Evolutionary conservation across 2,329 filamentous ascomycete genomes (phyloP).

Genomic region (Drechslerella coelobrocha): DNA sequence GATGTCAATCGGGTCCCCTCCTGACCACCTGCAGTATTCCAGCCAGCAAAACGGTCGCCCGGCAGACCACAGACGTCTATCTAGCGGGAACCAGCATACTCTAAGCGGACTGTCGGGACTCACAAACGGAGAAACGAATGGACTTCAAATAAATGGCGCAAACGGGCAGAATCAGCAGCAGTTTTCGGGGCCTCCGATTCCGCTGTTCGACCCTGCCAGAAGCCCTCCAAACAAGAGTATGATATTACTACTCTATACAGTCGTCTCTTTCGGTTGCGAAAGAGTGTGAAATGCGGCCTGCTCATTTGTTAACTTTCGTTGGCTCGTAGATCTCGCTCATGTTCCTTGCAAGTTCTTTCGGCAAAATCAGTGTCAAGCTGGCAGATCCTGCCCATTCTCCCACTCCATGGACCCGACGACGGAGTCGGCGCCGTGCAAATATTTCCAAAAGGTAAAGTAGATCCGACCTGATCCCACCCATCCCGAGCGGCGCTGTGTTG

Average conservation of each 20-base stretch:
- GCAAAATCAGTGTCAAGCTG: slow-evolving; percentile 93
- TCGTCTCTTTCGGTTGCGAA: slow-evolving; percentile 10
- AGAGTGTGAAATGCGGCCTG: slow-evolving; percentile 9
- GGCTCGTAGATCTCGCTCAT: slow-evolving; percentile 80
- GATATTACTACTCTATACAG: slow-evolving; percentile 16
- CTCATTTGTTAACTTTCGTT: slow-evolving; percentile 42
- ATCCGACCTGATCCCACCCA: slow-evolving; percentile 34
- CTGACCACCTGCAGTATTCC: slow-evolving; percentile 50
- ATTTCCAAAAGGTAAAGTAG: slow-evolving; percentile 86
- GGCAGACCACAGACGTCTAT: slow-evolving; percentile 46
- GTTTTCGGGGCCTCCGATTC: slow-evolving; percentile 12
- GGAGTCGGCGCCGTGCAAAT: slow-evolving; percentile 92
- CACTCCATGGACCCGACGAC: slow-evolving; percentile 85
- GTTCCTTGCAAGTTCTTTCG: slow-evolving; percentile 99
- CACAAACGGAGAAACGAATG: slow-evolving; percentile 42
- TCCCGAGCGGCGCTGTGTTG: slow-evolving; percentile 20
- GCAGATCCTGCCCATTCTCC: slow-evolving; percentile 92
- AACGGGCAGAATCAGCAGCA: slow-evolving; percentile 28
- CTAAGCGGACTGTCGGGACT: slow-evolving; percentile 35
- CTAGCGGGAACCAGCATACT: slow-evolving; percentile 46
- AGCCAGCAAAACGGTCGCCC: slow-evolving; percentile 46
- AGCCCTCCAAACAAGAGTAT: slow-evolving; percentile 48
- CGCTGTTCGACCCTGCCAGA: slow-evolving; percentile 36
- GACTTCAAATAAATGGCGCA: slow-evolving; percentile 44
- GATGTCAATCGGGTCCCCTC: slow-evolving; percentile 49